Conservation (phyloP, 495 filamentous ascomycete species). For the Paragyromitra xinjiangensis region DNA sequence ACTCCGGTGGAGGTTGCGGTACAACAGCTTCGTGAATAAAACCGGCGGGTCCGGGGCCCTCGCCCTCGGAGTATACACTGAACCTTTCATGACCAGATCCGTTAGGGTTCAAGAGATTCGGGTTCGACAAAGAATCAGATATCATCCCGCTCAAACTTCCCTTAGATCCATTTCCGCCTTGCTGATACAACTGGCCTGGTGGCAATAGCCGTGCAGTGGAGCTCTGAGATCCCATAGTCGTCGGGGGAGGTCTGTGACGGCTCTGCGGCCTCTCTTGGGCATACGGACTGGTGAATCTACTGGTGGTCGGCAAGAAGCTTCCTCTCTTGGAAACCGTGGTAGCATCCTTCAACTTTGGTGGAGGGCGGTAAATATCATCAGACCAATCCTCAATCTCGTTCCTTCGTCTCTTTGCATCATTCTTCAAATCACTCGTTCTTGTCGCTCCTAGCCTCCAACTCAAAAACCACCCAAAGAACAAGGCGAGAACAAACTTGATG, state of each 20-base stretch:
- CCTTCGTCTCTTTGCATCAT: slow-evolving; percentile 79
- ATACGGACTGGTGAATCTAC: slow-evolving; percentile 94
- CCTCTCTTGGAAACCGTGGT: slow-evolving; percentile 78
- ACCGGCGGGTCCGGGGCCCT: slow-evolving; percentile 80
- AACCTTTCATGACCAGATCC: slow-evolving; percentile 60
- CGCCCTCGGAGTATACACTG: slow-evolving; percentile 64
- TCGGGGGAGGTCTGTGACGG: slow-evolving; percentile 68
- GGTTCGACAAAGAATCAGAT: slow-evolving; percentile 40
- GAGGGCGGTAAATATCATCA: slow-evolving; percentile 94
- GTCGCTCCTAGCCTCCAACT: slow-evolving; percentile 79
- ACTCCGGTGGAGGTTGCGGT: slow-evolving; percentile 96
- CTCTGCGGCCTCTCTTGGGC: slow-evolving; percentile 68
- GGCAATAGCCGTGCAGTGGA: slow-evolving; percentile 78
- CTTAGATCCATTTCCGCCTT: slow-evolving; percentile 67
- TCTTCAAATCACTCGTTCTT: slow-evolving; percentile 69
- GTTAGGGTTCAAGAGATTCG: slow-evolving; percentile 42
- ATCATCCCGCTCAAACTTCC: slow-evolving; percentile 51
- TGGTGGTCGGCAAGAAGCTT: slow-evolving; percentile 86
- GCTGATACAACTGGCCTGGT: slow-evolving; percentile 72
- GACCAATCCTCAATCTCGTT: slow-evolving; percentile 98
- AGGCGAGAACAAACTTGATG: slow-evolving; percentile 86
- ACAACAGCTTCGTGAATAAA: slow-evolving; percentile 97
- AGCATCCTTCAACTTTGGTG: slow-evolving; percentile 78
- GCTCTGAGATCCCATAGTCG: slow-evolving; percentile 96
- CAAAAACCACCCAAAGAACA: slow-evolving; percentile 95